A percentile compares a stretch with the other conserved stretches of the same genome.
Conservation (phyloP, 768 basidiomycete genomes). For the Russula foetens region DNA sequence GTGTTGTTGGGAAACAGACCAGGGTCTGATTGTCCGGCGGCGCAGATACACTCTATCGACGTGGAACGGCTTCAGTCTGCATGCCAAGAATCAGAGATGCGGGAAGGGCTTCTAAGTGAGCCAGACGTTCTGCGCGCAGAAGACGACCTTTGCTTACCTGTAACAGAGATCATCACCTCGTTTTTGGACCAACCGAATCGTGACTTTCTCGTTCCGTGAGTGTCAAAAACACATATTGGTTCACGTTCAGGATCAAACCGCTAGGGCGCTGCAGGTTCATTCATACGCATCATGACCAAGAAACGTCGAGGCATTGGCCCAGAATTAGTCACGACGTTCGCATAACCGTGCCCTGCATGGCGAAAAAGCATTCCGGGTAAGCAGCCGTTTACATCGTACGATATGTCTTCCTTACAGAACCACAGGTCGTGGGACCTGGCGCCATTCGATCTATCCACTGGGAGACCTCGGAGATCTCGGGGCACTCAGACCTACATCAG, state of each 20-base stretch:
- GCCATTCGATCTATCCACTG: constrained; percentile 10
- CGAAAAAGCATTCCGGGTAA: constrained; percentile 12
- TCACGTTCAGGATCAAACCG: too few relatives aligned
- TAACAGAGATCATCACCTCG: background rate
- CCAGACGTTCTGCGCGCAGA: background rate
- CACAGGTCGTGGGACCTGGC: constrained; percentile 13
- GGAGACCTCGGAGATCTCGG: background rate
- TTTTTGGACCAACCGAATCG: background rate
- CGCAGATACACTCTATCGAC: constrained; percentile 5
- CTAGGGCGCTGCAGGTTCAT: constrained; percentile 4
- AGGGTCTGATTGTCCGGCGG: background rate
- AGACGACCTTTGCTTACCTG: background rate
- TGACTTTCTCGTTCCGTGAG: constrained; percentile 15
- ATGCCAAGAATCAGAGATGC: constrained; percentile 7
- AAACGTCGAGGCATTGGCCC: constrained; percentile 6
- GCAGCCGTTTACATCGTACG: background rate
- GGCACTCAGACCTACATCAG: background rate
- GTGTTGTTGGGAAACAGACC: background rate
- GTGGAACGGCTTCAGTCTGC: background rate
- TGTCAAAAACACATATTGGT: background rate
- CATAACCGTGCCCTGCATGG: constrained; percentile 1
- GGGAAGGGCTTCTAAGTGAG: constrained; percentile 1
- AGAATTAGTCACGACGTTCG: background rate
- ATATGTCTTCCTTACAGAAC: background rate
- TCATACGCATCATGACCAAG: constrained; percentile 12